Base-by-base conservation (phyloP, 805 yeast species). In the Kuraishia borneana region DNA sequence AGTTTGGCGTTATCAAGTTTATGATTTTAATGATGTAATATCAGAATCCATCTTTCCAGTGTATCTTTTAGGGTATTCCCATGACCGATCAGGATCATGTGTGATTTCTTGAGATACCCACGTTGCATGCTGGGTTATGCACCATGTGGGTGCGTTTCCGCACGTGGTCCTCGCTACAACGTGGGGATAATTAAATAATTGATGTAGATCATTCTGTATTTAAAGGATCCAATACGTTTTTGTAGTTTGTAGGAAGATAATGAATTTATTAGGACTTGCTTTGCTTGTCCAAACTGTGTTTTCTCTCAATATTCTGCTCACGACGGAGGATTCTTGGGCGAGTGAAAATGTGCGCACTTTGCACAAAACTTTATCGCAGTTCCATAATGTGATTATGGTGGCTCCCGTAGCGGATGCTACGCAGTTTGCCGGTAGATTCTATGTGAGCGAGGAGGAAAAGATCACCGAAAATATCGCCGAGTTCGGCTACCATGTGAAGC, bases 261-360 rank as follows among this genome's bases (percentile, higher is more conserved):
- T 26, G 29, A 26, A 4, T 7, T 9, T 26, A 5, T 3, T 18
- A 10, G 17, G 18, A n/a, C 8, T 34, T 2, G 13, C 29, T 6
- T 6, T 27, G 5, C 18, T 34, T 9, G 12, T 26, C 23, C 13
- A 14, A 6, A 3, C 16, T n/a, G 32, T 18, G 7, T 16, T 14
- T 18, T 18, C 32, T 6, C 32, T 48, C 12, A 48, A 48, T 36
- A 43, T 50, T 5, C 30, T 50, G 22, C 33, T 50, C 17, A 25
- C 47, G 13, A 43, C 41, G 32, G 39, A 45, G 8, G 38, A 43
- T 13, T 46, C 50, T 5, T 47, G 43, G 33, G 52, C 46, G n/a
- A 42, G 48, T 4, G 33, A 39, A 6, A 40, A 39, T 16, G 41
- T 46, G 10, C 45, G 42, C 18, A 34, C 43, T 5, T 31, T 47